Percentiles rank a stretch among this genome's conserved stretches.
Evolutionary conservation across 169 alveolate genomes (phyloP).

Genomic region (Theileria sp.): DNA sequence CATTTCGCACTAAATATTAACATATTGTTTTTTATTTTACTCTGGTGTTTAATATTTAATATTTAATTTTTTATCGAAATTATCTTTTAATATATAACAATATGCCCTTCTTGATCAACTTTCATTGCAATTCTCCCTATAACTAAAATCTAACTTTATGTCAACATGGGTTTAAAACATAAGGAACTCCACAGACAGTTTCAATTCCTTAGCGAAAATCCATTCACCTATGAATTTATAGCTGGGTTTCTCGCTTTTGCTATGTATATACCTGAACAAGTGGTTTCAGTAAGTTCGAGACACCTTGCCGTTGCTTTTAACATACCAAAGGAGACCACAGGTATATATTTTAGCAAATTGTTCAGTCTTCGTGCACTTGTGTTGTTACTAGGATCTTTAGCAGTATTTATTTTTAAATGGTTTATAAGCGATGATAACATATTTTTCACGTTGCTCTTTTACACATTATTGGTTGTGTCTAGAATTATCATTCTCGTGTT

Average conservation of each 20-base stretch:
- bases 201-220: background rate
- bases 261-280: constrained; percentile 50
- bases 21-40: background rate
- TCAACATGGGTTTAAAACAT: background rate
- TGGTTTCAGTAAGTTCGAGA: constrained; percentile 18
- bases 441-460: background rate
- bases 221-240: constrained; percentile 12
- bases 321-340: constrained; percentile 38
- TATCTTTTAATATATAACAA: no score
- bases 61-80: no score
- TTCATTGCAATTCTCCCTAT: background rate
- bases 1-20: background rate
- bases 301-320: constrained; percentile 39
- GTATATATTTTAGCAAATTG: constrained; percentile 37
- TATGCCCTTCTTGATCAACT: background rate
- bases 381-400: constrained; percentile 10
- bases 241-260: constrained; percentile 27
- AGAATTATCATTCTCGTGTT: background rate
- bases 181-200: background rate
- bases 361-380: constrained; percentile 18
- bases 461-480: background rate
- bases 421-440: constrained; percentile 9
- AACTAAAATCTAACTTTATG: background rate
- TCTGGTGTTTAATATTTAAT: background rate
- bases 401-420: constrained; percentile 2